Evolutionary conservation across 768 basidiomycete species (phyloP).

Genomic region (Candolleomyces efflorescens): DNA sequence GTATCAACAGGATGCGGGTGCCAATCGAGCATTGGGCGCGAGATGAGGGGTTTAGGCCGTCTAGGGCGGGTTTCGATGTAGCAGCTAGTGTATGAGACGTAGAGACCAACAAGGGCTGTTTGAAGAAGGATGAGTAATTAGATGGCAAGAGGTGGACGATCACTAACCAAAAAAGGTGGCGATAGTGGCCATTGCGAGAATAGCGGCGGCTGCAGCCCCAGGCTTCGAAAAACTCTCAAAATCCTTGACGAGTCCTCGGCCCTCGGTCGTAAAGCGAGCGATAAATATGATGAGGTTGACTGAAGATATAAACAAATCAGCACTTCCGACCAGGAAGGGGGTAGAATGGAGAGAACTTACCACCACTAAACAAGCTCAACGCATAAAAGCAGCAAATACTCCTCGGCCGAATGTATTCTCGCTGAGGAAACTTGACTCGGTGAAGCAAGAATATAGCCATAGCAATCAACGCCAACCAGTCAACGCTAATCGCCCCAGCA

Average conservation of each 20-base stretch:
- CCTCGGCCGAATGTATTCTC: conserved; percentile 7
- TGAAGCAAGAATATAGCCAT: conserved; percentile 14
- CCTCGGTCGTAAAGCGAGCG: neutral
- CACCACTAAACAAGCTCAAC: neutral
- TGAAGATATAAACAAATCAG: neutral
- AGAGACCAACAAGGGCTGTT: conserved; percentile 5
- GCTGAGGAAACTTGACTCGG: conserved; percentile 8
- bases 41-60: neutral
- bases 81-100: conserved; percentile 3
- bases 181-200: conserved; percentile 6
- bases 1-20: neutral
- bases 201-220: neutral
- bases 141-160: too few relatives aligned
- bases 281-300: neutral
- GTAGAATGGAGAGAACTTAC: neutral
- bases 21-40: neutral
- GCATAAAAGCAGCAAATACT: neutral
- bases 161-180: conserved; percentile 4
- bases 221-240: conserved; percentile 5
- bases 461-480: conserved; percentile 15
- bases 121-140: neutral
- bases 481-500: conserved; percentile 12
- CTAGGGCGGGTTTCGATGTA: conserved; percentile 1
- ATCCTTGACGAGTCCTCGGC: conserved; percentile 5
- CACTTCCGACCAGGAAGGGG: conserved; percentile 9